These are phyloP conservation scores for Amylocarpus encephaloides DNA, from an alignment of 2,329 filamentous ascomycete genomes.

Conservation along the genomic window DNA sequence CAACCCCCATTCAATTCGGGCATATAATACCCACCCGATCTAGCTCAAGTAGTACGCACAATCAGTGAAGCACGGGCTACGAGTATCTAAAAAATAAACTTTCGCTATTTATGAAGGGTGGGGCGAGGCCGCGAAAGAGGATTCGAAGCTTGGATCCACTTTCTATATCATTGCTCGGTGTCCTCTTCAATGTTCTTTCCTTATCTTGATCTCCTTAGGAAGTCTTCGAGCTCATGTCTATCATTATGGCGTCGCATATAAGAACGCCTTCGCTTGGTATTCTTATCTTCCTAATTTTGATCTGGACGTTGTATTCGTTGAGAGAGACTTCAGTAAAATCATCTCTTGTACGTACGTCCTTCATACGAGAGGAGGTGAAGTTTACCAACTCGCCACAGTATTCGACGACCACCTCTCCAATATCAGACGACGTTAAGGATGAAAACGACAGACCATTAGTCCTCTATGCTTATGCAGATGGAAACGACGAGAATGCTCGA, in stretches of 20 bases:
- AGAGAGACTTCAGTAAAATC: not conserved
- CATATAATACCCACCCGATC: no score
- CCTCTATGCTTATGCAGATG: conserved; percentile 21
- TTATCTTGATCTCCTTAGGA: not conserved
- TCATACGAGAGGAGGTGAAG: not conserved
- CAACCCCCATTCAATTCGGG: no score
- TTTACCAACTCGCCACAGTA: not conserved
- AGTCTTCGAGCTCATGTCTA: not conserved
- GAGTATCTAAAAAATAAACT: no score
- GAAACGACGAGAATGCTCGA: conserved; percentile 10
- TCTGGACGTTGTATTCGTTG: conserved; percentile 7
- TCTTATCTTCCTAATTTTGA: not conserved
- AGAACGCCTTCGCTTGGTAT: conserved; percentile 3
- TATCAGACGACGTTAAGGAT: not conserved
- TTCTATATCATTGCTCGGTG: not conserved
- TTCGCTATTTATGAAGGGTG: not conserved
- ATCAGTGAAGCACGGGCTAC: no score
- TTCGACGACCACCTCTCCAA: not conserved
- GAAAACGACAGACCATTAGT: conserved; percentile 1
- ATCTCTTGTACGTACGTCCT: not conserved
- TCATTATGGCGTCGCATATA: not conserved
- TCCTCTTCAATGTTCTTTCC: not conserved
- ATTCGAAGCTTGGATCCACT: not conserved
- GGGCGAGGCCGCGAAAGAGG: not conserved
- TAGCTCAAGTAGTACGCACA: no score